Conservation (phyloP, 306 rosid species). For the Quercus suber region DNA sequence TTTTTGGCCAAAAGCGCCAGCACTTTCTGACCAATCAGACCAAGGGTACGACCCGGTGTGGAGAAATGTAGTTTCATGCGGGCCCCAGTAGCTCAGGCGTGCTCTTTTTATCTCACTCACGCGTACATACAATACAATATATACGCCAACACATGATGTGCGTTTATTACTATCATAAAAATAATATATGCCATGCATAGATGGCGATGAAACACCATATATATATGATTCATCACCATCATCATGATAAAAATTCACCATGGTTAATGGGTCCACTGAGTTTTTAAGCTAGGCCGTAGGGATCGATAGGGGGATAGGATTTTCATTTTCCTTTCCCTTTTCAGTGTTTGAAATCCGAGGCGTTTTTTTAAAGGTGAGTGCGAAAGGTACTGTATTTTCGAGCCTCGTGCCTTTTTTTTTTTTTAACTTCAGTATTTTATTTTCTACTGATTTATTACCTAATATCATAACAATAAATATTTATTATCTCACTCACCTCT, state of each 20-base stretch:
- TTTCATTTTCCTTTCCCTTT: constrained; percentile 12
- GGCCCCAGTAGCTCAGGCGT: not conserved
- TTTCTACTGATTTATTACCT: not conserved
- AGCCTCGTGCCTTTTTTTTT: constrained; percentile 35
- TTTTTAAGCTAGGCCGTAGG: not conserved
- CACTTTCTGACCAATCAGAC: constrained; percentile 27
- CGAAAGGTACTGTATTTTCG: constrained; percentile 38
- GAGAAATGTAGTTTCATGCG: not conserved
- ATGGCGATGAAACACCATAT: too few relatives aligned
- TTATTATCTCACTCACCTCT: not conserved
- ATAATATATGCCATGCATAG: not conserved
- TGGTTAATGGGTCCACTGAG: not conserved
- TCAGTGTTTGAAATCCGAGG: constrained; percentile 40
- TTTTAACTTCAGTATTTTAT: not conserved
- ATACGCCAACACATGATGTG: not conserved
- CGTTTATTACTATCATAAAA: too few relatives aligned
- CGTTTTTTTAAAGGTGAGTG: constrained; percentile 37
- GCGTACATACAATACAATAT: too few relatives aligned
- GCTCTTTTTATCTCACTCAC: not conserved
- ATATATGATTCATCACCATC: too few relatives aligned
- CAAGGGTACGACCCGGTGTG: not conserved
- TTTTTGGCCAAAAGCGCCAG: not conserved
- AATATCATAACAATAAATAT: not conserved
- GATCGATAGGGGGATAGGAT: not conserved
- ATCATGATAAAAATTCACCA: not conserved